These are phyloP conservation scores for Cystobasidium sp. DNA, from an alignment of 1,284 basidiomycete species.

Conservation along the genomic window DNA sequence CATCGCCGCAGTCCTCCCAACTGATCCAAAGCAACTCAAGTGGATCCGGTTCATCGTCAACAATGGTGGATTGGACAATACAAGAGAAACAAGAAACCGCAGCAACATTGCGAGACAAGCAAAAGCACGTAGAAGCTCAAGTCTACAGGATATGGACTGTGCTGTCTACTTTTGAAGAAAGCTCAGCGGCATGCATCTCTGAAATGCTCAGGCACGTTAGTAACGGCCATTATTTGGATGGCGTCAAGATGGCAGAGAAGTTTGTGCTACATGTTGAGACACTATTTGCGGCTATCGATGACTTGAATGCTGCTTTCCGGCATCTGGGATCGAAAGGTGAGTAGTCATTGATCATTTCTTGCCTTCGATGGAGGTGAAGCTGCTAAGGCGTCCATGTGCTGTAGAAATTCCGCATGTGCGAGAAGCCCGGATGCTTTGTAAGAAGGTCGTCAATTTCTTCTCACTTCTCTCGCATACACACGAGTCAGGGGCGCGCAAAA, in stretches of 20 bases:
- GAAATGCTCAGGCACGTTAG: slow-evolving; percentile 98
- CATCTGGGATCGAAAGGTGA: slow-evolving; percentile 79
- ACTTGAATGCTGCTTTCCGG: slow-evolving; percentile 89
- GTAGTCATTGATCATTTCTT: slow-evolving; percentile 50
- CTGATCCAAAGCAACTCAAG: slow-evolving; percentile 45
- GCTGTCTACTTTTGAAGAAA: slow-evolving; percentile 96
- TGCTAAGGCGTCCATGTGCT: slow-evolving; percentile 9
- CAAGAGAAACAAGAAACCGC: slow-evolving; percentile 80
- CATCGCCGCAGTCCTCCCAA: slow-evolving; percentile 59
- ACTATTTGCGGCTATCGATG: slow-evolving; percentile 94
- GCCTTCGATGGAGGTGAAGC: background rate
- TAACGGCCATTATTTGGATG: slow-evolving; percentile 92
- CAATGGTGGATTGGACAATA: slow-evolving; percentile 45
- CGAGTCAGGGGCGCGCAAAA: slow-evolving; percentile 81
- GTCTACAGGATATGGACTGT: slow-evolving; percentile 99
- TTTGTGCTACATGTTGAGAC: slow-evolving; percentile 99
- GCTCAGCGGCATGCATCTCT: slow-evolving; percentile 97
- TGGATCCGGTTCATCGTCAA: slow-evolving; percentile 22
- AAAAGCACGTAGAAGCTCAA: slow-evolving; percentile 93
- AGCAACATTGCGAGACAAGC: slow-evolving; percentile 83
- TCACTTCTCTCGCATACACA: slow-evolving; percentile 95
- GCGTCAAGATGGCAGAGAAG: slow-evolving; percentile 96
- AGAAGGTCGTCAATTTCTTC: slow-evolving; percentile 98
- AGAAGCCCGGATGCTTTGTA: slow-evolving; percentile 96
- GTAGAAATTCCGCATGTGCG: slow-evolving; percentile 96